Evolutionary conservation across 257 asterid genomes (phyloP).

Genomic region (Solanum acaule): DNA sequence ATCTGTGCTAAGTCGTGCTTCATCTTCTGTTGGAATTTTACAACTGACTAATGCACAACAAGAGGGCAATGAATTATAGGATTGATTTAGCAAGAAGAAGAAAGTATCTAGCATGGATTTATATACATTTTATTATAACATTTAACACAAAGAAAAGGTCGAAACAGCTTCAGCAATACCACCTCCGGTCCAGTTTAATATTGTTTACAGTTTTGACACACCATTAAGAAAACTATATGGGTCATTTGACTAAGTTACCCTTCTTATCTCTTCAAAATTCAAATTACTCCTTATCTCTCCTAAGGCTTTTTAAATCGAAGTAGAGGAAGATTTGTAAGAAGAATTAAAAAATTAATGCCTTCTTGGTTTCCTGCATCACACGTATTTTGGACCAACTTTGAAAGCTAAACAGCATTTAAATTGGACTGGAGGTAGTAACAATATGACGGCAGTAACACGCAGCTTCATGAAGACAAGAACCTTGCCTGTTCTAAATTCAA

Average conservation of each 20-base stretch:
- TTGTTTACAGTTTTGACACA: background rate
- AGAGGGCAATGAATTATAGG: background rate
- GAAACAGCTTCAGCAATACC: background rate
- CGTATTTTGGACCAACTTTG: background rate
- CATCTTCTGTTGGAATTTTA: background rate
- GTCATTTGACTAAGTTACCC: background rate
- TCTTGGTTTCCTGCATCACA: background rate
- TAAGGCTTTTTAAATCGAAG: background rate
- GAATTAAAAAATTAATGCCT: background rate
- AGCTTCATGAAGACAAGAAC: conserved; percentile 9
- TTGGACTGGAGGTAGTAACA: background rate
- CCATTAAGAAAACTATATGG: background rate
- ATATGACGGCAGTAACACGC: background rate
- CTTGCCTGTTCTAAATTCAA: conserved; percentile 80
- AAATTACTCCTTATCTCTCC: background rate
- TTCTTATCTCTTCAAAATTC: background rate
- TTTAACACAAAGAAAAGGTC: background rate
- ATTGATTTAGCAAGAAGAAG: background rate
- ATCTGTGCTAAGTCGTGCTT: background rate
- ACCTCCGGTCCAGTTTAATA: background rate
- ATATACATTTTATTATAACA: background rate
- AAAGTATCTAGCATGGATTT: background rate
- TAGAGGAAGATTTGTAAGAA: background rate
- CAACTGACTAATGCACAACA: background rate
- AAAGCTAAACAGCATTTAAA: background rate